Base-by-base conservation (phyloP, 176 grass and related monocot genomes). In the Bromus sterilis region DNA sequence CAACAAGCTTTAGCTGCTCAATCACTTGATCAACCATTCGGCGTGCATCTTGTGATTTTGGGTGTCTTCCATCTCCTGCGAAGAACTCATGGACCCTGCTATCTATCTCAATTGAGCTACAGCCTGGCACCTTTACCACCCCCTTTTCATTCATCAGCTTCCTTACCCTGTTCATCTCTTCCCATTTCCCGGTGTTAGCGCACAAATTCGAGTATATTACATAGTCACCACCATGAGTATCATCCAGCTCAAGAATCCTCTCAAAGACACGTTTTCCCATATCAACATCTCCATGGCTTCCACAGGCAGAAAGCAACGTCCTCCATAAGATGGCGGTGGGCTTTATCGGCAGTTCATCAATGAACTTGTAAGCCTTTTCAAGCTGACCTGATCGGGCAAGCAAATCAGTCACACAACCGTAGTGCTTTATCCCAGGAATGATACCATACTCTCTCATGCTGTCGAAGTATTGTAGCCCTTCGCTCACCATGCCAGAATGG, bases 161-260 rank as follows among this genome's bases (percentile, higher is more conserved):
- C 70, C 92, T 87, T 87, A 89, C 83, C 43, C 37, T 77, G 16
- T 91, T 94, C 87, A 89, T 84, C 40, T 94, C 89, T 65, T 94
- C 92, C 92, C 84, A 89, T 53, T 79, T 83, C 36, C 89, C 89
- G 39, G 73, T 78, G 49, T 89, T 89, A 14, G 92, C 86, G 8
- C 89, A 91, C 73, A 94, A 89, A 75, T 94, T 94, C 2, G 92
- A 94, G 78, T 87, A 84, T 55, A 94, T 89, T 65, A 91, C 92
- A 34, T 87, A 94, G 51, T 94, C 92, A 14, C 89, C 89, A 28
- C 92, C 92, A 77, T 94, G 92, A 48, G 92, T 83, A 87, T 91
- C 92, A 32, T 94, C 92, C 29, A 91, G 81, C 62, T 91, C 84
- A 23, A 94, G 87, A 85, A 91, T 94, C 78, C 81, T 91, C 68